A percentile compares a stretch with the other conserved stretches of the same genome.
phyloP scores from a whole-genome alignment of 2,329 filamentous ascomycete genomes.

The Trichoderma afroharzianum region DNA sequence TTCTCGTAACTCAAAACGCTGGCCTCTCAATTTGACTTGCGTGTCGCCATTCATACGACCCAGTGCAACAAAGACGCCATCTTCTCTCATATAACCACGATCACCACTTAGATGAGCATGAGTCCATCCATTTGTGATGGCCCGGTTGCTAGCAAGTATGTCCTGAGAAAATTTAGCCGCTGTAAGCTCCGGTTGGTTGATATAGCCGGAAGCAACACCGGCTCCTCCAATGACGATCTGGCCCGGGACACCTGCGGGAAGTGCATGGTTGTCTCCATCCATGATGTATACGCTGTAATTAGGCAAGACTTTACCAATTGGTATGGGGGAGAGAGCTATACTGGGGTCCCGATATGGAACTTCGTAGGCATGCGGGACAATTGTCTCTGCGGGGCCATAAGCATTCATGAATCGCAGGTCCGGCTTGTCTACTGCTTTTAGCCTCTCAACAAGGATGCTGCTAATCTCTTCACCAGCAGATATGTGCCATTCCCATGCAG shows the following conservation, averaged over 20 bases:
- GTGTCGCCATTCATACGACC: neutral
- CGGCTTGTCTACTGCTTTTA: neutral
- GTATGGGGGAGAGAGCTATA: neutral
- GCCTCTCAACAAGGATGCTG: neutral
- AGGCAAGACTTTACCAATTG: slow-evolving; percentile 13
- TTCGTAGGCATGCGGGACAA: neutral
- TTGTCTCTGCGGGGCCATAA: neutral
- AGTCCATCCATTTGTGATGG: neutral
- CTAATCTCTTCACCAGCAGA: neutral
- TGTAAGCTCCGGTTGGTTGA: slow-evolving; percentile 22
- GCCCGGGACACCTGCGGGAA: slow-evolving; percentile 20
- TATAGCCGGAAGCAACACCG: slow-evolving; percentile 39
- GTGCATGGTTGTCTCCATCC: slow-evolving; percentile 26
- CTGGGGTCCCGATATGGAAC: neutral
- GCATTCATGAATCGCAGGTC: neutral
- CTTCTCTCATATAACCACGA: neutral
- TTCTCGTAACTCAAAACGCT: neutral
- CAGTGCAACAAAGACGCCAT: neutral
- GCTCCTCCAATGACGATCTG: slow-evolving; percentile 29
- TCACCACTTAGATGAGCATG: neutral
- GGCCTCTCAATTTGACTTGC: neutral
- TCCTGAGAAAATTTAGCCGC: neutral
- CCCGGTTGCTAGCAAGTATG: neutral
- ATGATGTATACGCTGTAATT: slow-evolving; percentile 40
- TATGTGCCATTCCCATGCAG: neutral